Evolutionary conservation across 257 asterid genomes (phyloP).

Genomic region (Paraleonurus japonicus): DNA sequence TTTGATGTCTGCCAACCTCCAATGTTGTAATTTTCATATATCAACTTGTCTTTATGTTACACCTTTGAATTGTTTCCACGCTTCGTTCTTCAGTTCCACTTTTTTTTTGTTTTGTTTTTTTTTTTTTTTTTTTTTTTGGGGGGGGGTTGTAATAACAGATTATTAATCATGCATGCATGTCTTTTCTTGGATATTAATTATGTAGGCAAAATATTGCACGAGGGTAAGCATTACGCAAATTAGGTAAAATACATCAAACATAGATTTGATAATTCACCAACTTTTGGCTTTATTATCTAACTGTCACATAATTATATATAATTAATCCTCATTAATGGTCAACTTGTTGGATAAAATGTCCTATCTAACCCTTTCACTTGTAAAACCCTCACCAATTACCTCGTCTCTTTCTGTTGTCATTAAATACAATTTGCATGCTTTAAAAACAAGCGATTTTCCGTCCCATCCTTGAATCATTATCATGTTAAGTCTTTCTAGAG

Average conservation of each 20-base stretch:
- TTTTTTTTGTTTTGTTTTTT: neutral
- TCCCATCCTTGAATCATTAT: neutral
- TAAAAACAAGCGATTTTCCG: neutral
- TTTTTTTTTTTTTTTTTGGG: neutral
- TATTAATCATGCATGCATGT: neutral
- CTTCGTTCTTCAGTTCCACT: neutral
- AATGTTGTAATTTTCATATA: constrained; percentile 11
- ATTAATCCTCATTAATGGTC: neutral
- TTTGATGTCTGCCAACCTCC: neutral
- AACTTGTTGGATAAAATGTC: neutral
- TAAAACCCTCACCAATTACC: neutral
- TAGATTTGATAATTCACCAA: constrained; percentile 19
- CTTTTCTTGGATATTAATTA: neutral
- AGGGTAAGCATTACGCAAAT: constrained; percentile 25
- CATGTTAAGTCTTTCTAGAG: neutral
- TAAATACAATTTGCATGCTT: constrained; percentile 19
- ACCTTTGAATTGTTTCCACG: neutral
- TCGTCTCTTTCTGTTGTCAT: neutral
- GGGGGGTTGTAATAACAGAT: neutral
- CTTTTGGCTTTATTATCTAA: neutral
- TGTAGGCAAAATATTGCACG: neutral
- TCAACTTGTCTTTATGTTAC: neutral
- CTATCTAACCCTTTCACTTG: neutral
- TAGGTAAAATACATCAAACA: constrained; percentile 18
- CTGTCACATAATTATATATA: too few relatives aligned